Evolutionary conservation across 2,329 filamentous ascomycete species (phyloP).

Genomic region (Xylariaceae sp.): DNA sequence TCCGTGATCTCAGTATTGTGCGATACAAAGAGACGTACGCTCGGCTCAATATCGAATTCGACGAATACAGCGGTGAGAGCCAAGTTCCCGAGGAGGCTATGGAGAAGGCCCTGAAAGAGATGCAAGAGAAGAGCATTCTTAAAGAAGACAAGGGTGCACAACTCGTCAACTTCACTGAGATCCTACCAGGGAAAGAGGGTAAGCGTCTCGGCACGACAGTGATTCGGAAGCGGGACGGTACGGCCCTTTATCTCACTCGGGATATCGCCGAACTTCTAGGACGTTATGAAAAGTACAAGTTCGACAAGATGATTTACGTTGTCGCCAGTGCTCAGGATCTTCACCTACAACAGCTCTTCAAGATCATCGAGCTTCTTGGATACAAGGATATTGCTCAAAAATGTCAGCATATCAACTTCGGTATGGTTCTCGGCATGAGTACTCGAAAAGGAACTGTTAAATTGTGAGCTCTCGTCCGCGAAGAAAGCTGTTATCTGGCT

Average conservation of each 20-base stretch:
- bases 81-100: constrained; percentile 66
- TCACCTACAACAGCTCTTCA: constrained; percentile 71
- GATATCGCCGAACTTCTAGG: constrained; percentile 72
- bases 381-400: constrained; percentile 63
- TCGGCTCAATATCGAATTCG: constrained; percentile 57
- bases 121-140: constrained; percentile 61
- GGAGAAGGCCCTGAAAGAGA: constrained; percentile 55
- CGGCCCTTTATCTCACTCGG: constrained; percentile 71
- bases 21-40: constrained; percentile 56
- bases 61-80: constrained; percentile 68
- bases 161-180: constrained; percentile 68
- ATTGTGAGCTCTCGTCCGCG: constrained; percentile 12
- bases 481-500: background rate
- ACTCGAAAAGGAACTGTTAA: constrained; percentile 66
- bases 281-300: constrained; percentile 55
- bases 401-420: constrained; percentile 73
- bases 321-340: constrained; percentile 69
- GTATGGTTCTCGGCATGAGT: constrained; percentile 66
- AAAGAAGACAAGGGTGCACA: constrained; percentile 69
- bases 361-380: constrained; percentile 69
- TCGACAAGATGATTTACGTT: constrained; percentile 79
- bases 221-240: constrained; percentile 69
- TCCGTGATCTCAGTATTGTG: constrained; percentile 55
- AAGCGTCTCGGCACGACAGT: constrained; percentile 69
- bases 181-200: constrained; percentile 60